Evolutionary conservation across 2,329 filamentous ascomycete genomes (phyloP).

Genomic region (Colletotrichum endophyticum): DNA sequence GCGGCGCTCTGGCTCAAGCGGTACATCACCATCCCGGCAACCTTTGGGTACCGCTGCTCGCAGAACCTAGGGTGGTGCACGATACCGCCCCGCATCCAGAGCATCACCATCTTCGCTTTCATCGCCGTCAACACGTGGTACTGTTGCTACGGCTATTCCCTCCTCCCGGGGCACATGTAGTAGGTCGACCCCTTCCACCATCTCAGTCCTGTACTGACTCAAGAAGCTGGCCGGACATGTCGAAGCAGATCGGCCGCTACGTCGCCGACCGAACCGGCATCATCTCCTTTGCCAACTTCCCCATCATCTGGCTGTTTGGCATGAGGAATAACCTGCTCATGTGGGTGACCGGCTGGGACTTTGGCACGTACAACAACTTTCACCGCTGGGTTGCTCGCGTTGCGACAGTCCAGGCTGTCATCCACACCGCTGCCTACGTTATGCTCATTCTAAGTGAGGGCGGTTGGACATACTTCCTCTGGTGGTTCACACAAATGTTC

Average conservation of each 20-base stretch:
- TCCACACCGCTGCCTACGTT: slow-evolving; percentile 67
- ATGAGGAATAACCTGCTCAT: slow-evolving; percentile 70
- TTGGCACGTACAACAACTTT: slow-evolving; percentile 69
- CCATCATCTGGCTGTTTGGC: slow-evolving; percentile 69
- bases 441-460: slow-evolving; percentile 45
- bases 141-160: slow-evolving; percentile 39
- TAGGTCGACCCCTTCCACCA: slow-evolving; percentile 26
- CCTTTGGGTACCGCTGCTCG: slow-evolving; percentile 46
- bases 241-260: slow-evolving; percentile 53
- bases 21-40: slow-evolving; percentile 42
- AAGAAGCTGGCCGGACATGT: slow-evolving; percentile 35
- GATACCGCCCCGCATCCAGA: slow-evolving; percentile 48
- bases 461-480: slow-evolving; percentile 37
- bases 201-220: not conserved
- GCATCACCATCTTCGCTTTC: slow-evolving; percentile 41
- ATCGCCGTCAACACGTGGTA: slow-evolving; percentile 41
- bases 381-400: slow-evolving; percentile 71
- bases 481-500: slow-evolving; percentile 47
- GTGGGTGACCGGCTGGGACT: slow-evolving; percentile 73
- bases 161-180: slow-evolving; percentile 44
- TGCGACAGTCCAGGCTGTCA: slow-evolving; percentile 63
- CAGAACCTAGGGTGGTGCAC: slow-evolving; percentile 51
- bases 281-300: slow-evolving; percentile 67
- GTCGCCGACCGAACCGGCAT: slow-evolving; percentile 68
- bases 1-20: slow-evolving; percentile 34